Evolutionary conservation across 768 basidiomycete genomes (phyloP).

Genomic region (Tricholoma matsutake): DNA sequence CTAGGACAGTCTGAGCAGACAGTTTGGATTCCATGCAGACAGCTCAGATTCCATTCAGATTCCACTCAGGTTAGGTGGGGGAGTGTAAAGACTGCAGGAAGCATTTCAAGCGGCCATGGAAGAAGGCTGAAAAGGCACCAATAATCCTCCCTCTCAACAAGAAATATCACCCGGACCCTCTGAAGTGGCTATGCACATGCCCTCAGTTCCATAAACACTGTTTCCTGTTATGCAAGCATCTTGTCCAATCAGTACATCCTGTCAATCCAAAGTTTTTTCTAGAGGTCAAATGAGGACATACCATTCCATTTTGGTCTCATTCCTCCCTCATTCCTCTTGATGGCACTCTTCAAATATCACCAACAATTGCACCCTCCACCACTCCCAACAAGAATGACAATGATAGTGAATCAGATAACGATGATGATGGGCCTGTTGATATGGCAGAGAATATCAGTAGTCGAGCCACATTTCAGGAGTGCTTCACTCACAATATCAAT

Average conservation of each 20-base stretch:
- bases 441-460: too few species aligned
- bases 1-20: too few species aligned
- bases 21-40: too few species aligned
- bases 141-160: slow-evolving; percentile 18
- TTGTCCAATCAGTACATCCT: slow-evolving; percentile 14
- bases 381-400: too few species aligned
- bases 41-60: too few species aligned
- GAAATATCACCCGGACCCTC: slow-evolving; percentile 12
- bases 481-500: too few species aligned
- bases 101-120: slow-evolving; percentile 15
- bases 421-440: too few species aligned
- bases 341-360: neutral
- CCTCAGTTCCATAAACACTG: neutral
- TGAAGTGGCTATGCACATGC: slow-evolving; percentile 13
- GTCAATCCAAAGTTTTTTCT: slow-evolving; percentile 11
- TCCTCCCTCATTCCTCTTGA: too few species aligned
- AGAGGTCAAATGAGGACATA: neutral
- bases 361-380: neutral
- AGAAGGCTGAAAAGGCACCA: slow-evolving; percentile 9
- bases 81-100: too few species aligned
- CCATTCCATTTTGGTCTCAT: neutral
- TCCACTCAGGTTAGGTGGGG: too few species aligned
- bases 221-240: slow-evolving; percentile 15
- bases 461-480: too few species aligned
- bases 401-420: too few species aligned